Percentiles rank a stretch among this genome's conserved stretches.
Conservation (phyloP, 108 stramenopile genomes). For the Cyclotella sp. region DNA sequence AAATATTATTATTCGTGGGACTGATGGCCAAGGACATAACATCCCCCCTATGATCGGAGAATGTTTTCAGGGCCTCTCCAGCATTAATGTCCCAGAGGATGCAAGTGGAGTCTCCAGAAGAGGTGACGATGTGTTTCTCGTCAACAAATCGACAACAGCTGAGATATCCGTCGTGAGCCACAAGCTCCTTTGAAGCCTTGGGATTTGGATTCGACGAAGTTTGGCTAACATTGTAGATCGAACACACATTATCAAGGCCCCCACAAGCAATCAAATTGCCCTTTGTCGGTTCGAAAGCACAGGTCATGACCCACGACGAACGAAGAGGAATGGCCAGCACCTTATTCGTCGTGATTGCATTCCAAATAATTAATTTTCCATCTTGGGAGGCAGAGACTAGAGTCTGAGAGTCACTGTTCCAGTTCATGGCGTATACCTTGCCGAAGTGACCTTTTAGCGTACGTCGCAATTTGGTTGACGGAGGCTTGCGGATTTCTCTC, state of each 20-base stretch:
- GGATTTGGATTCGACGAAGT: constrained; percentile 63
- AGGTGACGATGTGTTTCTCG: constrained; percentile 87
- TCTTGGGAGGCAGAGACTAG: constrained; percentile 96
- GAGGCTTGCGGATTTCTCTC: constrained; percentile 67
- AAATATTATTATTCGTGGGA: constrained; percentile 86
- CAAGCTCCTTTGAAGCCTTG: constrained; percentile 88
- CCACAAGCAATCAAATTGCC: constrained; percentile 96
- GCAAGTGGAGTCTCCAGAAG: constrained; percentile 96
- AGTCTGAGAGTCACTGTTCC: constrained; percentile 88
- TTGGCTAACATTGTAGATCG: constrained; percentile 91
- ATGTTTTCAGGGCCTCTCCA: constrained; percentile 77
- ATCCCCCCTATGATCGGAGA: constrained; percentile 95
- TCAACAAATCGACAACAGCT: constrained; percentile 96
- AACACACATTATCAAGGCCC: constrained; percentile 99
- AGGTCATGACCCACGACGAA: constrained; percentile 99
- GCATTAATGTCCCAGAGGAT: constrained; percentile 95
- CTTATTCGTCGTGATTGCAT: constrained; percentile 93
- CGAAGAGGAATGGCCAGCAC: constrained; percentile 89
- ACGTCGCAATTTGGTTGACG: constrained; percentile 73
- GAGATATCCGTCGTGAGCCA: constrained; percentile 98
- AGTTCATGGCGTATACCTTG: constrained; percentile 97
- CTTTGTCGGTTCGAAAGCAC: constrained; percentile 95
- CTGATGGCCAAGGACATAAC: constrained; percentile 91
- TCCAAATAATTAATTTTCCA: constrained; percentile 99
- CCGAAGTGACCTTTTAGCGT: constrained; percentile 96